phyloP scores from a whole-genome alignment of 2,329 filamentous ascomycete species.

The Proliferodiscus dingleyae region DNA sequence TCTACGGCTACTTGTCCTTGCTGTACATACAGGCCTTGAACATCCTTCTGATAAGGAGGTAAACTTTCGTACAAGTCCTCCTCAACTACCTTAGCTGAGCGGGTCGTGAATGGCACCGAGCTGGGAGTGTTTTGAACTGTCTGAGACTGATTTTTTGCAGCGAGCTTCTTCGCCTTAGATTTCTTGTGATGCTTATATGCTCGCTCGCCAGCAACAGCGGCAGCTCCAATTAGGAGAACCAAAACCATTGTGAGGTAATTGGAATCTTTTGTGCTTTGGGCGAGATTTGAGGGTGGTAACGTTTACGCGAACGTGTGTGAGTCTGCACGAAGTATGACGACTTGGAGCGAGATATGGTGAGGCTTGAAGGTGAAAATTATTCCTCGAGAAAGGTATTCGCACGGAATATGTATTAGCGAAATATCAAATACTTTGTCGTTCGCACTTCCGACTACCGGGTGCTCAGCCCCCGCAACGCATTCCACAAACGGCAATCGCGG shows the following conservation, averaged over 20 bases:
- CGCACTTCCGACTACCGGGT: no score
- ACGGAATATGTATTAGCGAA: no score
- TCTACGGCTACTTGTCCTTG: background rate
- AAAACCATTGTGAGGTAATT: background rate
- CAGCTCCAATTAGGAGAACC: background rate
- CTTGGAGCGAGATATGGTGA: no score
- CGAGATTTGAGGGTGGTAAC: background rate
- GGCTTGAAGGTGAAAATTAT: no score
- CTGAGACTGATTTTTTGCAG: background rate
- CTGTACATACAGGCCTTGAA: background rate
- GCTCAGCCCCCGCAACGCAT: no score
- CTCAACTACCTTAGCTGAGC: background rate
- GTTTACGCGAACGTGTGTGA: background rate
- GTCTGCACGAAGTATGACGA: no score
- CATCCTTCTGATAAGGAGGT: conserved; percentile 1
- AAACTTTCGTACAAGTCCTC: background rate
- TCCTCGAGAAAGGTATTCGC: no score
- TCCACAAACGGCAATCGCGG: no score
- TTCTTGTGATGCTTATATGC: background rate
- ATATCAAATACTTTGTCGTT: no score
- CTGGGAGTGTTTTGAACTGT: background rate
- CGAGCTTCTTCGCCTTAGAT: conserved; percentile 1
- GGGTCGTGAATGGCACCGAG: background rate
- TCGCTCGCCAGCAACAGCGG: background rate
- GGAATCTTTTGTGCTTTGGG: background rate